Percentiles rank a stretch among this genome's conserved stretches.
Evolutionary conservation across 306 rosid species (phyloP).

Genomic region (Cucurbita pepo): DNA sequence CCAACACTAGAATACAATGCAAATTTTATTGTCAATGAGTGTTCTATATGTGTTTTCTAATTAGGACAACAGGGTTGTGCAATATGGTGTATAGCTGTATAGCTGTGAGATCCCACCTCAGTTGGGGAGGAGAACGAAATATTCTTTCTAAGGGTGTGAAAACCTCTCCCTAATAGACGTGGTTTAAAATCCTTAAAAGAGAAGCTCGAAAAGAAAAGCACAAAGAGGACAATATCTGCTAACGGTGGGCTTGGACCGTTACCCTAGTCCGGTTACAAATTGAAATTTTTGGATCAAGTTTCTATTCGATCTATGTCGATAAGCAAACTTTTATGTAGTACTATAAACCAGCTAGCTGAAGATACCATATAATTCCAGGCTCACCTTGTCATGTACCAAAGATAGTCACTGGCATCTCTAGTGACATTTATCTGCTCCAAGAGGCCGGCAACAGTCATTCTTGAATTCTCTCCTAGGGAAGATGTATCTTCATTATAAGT

Average conservation of each 20-base stretch:
- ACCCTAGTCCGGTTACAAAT: not conserved
- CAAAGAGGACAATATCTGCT: no score
- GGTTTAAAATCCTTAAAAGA: no score
- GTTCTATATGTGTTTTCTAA: not conserved
- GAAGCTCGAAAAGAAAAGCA: no score
- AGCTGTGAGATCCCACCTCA: not conserved
- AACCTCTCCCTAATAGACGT: no score
- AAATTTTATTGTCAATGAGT: not conserved
- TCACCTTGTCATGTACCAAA: conserved; percentile 92
- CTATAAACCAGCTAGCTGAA: not conserved
- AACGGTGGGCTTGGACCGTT: no score
- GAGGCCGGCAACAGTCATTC: conserved; percentile 43
- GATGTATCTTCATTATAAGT: conserved; percentile 57
- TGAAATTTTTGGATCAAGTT: no score
- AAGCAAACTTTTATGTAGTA: not conserved
- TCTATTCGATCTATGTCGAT: not conserved
- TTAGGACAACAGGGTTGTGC: not conserved
- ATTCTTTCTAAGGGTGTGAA: no score
- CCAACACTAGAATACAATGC: conserved; percentile 35
- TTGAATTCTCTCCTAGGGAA: conserved; percentile 46
- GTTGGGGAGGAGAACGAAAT: no score
- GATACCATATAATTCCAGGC: conserved; percentile 1
- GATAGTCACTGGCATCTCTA: conserved; percentile 72
- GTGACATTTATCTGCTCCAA: conserved; percentile 71
- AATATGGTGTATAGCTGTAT: not conserved